These are phyloP conservation scores for Pseudopithomyces chartarum DNA, from an alignment of 2,329 filamentous ascomycete genomes.

Conservation along the genomic window DNA sequence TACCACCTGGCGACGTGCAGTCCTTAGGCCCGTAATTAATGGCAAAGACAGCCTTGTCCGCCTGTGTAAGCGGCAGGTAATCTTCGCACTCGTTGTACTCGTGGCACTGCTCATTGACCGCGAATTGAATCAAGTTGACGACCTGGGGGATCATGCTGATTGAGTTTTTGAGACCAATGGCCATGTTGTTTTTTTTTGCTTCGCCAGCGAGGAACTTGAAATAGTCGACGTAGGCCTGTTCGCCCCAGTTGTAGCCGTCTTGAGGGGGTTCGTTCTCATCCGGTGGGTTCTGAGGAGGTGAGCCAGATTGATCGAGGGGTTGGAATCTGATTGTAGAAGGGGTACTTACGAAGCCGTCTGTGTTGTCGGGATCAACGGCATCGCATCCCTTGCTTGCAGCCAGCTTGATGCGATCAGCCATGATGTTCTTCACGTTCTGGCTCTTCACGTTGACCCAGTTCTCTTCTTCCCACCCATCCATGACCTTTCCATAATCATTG, in stretches of 20 bases:
- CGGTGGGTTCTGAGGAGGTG: no score
- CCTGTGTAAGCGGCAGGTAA: conserved; percentile 62
- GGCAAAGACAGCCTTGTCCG: conserved; percentile 70
- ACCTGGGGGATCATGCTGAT: conserved; percentile 60
- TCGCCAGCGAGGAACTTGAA: conserved; percentile 63
- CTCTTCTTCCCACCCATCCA: conserved; percentile 69
- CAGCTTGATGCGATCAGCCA: conserved; percentile 62
- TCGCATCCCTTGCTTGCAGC: conserved; percentile 67
- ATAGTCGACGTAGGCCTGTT: conserved; percentile 61
- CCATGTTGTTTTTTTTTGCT: conserved; percentile 59
- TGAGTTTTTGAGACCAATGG: conserved; percentile 71
- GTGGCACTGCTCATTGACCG: conserved; percentile 71
- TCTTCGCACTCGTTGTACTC: conserved; percentile 54
- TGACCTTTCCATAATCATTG: conserved; percentile 50
- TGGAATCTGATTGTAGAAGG: no score
- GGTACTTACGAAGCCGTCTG: conserved; percentile 63
- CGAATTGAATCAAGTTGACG: conserved; percentile 62
- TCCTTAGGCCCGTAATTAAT: conserved; percentile 65
- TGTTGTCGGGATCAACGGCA: conserved; percentile 72
- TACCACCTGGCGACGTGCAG: conserved; percentile 18
- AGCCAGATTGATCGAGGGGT: no score
- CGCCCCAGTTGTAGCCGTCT: conserved; percentile 64
- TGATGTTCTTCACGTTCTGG: conserved; percentile 63
- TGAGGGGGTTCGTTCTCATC: no score
- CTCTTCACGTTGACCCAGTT: conserved; percentile 67